A percentile compares a stretch with the other conserved stretches of the same genome.
Evolutionary conservation across 495 filamentous ascomycete genomes (phyloP).

Genomic region (Annulohypoxylon maeteangense): DNA sequence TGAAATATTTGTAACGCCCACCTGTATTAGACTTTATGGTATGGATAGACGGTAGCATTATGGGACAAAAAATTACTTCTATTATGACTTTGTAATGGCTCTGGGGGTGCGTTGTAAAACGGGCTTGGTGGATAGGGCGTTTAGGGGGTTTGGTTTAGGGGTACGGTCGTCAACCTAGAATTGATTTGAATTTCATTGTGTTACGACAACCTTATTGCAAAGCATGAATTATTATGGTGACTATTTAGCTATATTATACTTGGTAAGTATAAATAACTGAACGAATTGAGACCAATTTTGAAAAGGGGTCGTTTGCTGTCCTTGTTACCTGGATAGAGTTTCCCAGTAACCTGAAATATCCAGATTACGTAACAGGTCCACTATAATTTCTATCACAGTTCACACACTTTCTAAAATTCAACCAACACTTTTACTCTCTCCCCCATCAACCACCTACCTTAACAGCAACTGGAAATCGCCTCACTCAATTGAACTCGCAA

Average conservation of each 20-base stretch:
- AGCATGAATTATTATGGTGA: not conserved
- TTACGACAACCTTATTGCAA: not conserved
- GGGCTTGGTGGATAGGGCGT: slow-evolving; percentile 20
- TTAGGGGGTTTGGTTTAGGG: slow-evolving; percentile 5
- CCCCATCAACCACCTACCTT: not conserved
- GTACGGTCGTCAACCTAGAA: not conserved
- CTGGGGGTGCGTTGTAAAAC: slow-evolving; percentile 17
- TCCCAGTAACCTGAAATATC: not conserved
- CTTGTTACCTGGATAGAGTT: not conserved
- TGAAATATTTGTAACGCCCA: slow-evolving; percentile 58
- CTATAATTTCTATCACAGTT: slow-evolving; percentile 24
- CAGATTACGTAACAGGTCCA: slow-evolving; percentile 16
- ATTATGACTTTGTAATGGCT: slow-evolving; percentile 15
- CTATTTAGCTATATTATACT: not conserved
- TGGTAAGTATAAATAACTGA: not conserved
- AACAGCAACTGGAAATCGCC: not conserved
- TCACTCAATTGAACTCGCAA: not conserved
- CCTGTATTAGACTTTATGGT: slow-evolving; percentile 22
- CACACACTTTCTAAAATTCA: slow-evolving; percentile 8
- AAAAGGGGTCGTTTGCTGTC: not conserved
- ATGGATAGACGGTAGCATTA: slow-evolving; percentile 2
- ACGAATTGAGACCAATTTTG: not conserved
- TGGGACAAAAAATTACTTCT: slow-evolving; percentile 6
- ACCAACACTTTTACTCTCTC: slow-evolving; percentile 8
- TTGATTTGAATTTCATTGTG: slow-evolving; percentile 11